phyloP scores from a whole-genome alignment of 2,329 filamentous ascomycete species.

The Curvularia hawaiiensis region DNA sequence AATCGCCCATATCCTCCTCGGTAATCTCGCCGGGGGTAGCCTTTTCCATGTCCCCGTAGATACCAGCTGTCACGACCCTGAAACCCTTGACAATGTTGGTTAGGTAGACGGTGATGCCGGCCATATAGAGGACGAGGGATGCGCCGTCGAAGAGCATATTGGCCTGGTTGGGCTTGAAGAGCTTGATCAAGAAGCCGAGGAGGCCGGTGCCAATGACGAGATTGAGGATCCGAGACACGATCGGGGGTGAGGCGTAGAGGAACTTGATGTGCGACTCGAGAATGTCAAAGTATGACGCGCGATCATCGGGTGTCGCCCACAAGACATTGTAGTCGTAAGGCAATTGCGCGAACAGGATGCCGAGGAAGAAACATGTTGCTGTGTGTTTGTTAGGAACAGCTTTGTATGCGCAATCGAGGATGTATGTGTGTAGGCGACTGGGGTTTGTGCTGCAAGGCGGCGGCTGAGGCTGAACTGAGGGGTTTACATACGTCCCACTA shows the following conservation, averaged over 20 bases:
- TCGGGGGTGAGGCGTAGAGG: conserved; percentile 86
- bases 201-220: conserved; percentile 89
- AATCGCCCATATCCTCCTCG: conserved; percentile 58
- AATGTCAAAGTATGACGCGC: conserved; percentile 75
- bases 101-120: conserved; percentile 90
- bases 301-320: conserved; percentile 71
- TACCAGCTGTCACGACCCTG: conserved; percentile 76
- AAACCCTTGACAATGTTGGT: conserved; percentile 97
- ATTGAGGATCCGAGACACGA: conserved; percentile 92
- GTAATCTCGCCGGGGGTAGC: conserved; percentile 39
- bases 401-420: conserved; percentile 1
- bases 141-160: conserved; percentile 94
- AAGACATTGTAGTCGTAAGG: conserved; percentile 94
- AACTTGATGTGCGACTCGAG: conserved; percentile 90
- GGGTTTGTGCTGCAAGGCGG: background rate
- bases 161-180: conserved; percentile 90
- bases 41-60: conserved; percentile 60
- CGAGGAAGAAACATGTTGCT: conserved; percentile 93
- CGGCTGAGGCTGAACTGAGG: conserved; percentile 9
- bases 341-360: conserved; percentile 94
- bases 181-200: conserved; percentile 87
- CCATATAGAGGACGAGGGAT: conserved; percentile 74
- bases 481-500: conserved; percentile 80
- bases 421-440: conserved; percentile 1
- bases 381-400: conserved; percentile 17